Evolutionary conservation across 495 filamentous ascomycete species (phyloP), one percentile per base, ranked within the genome.

Genomic region (Neurospora sublineolata): DNA sequence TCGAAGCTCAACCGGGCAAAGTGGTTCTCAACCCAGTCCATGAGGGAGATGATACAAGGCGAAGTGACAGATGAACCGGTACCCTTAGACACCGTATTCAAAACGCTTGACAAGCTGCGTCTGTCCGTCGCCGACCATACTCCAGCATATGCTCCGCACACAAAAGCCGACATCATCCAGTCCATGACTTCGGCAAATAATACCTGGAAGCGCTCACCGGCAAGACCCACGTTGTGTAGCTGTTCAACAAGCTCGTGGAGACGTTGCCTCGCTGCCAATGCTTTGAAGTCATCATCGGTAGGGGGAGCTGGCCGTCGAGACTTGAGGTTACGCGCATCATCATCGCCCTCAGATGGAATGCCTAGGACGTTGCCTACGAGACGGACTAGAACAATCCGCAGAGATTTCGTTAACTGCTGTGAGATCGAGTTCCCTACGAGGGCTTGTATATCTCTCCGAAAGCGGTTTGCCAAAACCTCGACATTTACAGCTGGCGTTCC

Each of bases 171-270:
- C 86, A 94, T 87, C 76, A 90, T 86, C 23, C 82, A 79, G 74
- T 91, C 86, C 86, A 94, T 92, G 58, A 93, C 85, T 72, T 89
- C 84, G 30, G 91, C 93, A 74, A 95, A 93, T 14, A 91, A 85
- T 60, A 90, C 86, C 76, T 94, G 91, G 68, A 92, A 92, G 70
- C 85, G 86, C 72, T 92, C 89, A 9, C 90, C 91, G 11, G 89
- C 92, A 68, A 97, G 78, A 0, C 93, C 94, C 9, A 94, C 89
- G 33, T 87, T 86, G 70, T 90, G 84, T 18, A 96, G 80, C 33
- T 87, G 86, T 40, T 87, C 84, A 20, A 92, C 81, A 20, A 93
- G 79, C 39, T 83, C 81, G 27, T 89, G 77, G 36, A 92, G 77
- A 37, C 84, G 85, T 41, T 85, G 79, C 30, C 87, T 86, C 36